phyloP scores from a whole-genome alignment of 2,329 filamentous ascomycete species.

The Karstenula rhodostoma region DNA sequence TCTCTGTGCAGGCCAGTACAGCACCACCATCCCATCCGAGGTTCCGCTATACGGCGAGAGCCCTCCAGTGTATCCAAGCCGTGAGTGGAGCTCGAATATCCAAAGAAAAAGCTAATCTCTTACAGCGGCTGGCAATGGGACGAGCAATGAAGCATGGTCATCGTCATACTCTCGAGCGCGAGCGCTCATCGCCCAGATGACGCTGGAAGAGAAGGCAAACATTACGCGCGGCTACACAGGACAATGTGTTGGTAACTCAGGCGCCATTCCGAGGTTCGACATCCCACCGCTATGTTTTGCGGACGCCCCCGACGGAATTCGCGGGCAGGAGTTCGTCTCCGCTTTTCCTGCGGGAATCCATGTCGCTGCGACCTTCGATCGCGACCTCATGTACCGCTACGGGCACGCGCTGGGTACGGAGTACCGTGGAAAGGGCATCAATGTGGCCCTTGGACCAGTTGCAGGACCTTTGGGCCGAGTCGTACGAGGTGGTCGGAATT shows the following conservation, averaged over 20 bases:
- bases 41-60: constrained; percentile 39
- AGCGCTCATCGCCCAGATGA: constrained; percentile 51
- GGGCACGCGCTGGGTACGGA: constrained; percentile 74
- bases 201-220: constrained; percentile 54
- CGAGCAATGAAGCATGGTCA: constrained; percentile 34
- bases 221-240: constrained; percentile 46
- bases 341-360: constrained; percentile 42
- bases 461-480: constrained; percentile 76
- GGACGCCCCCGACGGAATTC: constrained; percentile 48
- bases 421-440: constrained; percentile 74
- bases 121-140: constrained; percentile 34
- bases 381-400: constrained; percentile 71
- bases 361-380: constrained; percentile 74
- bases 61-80: constrained; percentile 41
- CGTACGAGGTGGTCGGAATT: constrained; percentile 74
- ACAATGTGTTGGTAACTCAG: constrained; percentile 47
- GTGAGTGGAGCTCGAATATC: constrained; percentile 22
- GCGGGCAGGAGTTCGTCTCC: constrained; percentile 41
- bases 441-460: constrained; percentile 73
- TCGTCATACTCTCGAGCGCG: constrained; percentile 47
- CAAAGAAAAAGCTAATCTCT: constrained; percentile 11
- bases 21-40: constrained; percentile 26
- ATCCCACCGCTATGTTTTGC: constrained; percentile 51
- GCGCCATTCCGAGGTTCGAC: constrained; percentile 46
- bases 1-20: constrained; percentile 2